phyloP scores from a whole-genome alignment of 2,329 filamentous ascomycete genomes.

The Xylaria arbuscula region DNA sequence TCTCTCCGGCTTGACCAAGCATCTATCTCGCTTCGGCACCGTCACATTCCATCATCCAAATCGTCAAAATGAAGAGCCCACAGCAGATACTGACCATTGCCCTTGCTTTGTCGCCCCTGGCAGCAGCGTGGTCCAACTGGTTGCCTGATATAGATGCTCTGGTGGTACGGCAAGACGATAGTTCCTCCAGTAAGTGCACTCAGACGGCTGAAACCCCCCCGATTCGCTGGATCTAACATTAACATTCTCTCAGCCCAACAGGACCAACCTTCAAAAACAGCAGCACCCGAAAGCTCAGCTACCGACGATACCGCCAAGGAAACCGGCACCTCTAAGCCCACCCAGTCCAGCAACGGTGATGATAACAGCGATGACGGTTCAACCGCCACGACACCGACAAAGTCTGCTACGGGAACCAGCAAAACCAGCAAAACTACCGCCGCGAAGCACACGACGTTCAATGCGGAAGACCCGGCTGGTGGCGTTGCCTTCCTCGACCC shows the following conservation, averaged over 20 bases:
- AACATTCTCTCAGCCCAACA: slow-evolving; percentile 19
- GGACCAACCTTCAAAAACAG: slow-evolving; percentile 26
- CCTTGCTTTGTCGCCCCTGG: slow-evolving; percentile 63
- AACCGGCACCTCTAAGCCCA: slow-evolving; percentile 26
- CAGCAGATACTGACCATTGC: slow-evolving; percentile 61
- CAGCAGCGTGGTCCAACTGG: slow-evolving; percentile 68
- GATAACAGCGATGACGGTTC: slow-evolving; percentile 8
- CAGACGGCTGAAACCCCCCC: neutral
- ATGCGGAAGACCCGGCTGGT: slow-evolving; percentile 60
- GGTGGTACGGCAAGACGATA: slow-evolving; percentile 61
- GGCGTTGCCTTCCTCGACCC: slow-evolving; percentile 66
- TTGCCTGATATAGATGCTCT: slow-evolving; percentile 65
- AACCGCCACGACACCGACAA: slow-evolving; percentile 50
- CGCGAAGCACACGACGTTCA: slow-evolving; percentile 55
- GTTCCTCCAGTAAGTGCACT: slow-evolving; percentile 43
- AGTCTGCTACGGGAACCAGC: slow-evolving; percentile 44
- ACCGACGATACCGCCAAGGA: slow-evolving; percentile 11
- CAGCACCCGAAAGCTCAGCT: slow-evolving; percentile 23
- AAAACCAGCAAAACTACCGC: slow-evolving; percentile 47
- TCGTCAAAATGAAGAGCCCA: slow-evolving; percentile 62
- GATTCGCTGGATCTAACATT: neutral
- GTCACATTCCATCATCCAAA: slow-evolving; percentile 44
- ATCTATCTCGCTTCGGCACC: slow-evolving; percentile 20
- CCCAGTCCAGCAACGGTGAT: slow-evolving; percentile 16
- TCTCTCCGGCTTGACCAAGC: slow-evolving; percentile 31